Evolutionary conservation across 2,329 filamentous ascomycete genomes (phyloP).

Genomic region (Coniochaeta prunicola): DNA sequence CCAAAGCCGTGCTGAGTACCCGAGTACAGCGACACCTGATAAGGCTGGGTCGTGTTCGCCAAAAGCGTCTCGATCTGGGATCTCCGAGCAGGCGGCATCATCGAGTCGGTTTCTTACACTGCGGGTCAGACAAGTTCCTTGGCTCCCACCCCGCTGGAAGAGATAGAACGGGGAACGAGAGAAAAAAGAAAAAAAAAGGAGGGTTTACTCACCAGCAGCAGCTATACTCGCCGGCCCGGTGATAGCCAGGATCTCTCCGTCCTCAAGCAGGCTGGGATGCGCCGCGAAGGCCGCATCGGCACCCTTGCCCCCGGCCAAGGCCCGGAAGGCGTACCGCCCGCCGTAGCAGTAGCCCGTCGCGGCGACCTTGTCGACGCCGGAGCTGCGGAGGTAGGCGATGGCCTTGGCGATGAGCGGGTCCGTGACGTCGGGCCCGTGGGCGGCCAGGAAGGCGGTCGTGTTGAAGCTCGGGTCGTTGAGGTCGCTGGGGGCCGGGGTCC

Average conservation of each 20-base stretch:
- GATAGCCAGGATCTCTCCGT: slow-evolving; percentile 51
- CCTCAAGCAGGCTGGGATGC: slow-evolving; percentile 55
- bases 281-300: slow-evolving; percentile 55
- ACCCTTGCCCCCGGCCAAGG: slow-evolving; percentile 40
- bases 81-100: slow-evolving; percentile 51
- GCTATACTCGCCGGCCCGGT: slow-evolving; percentile 52
- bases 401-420: slow-evolving; percentile 39
- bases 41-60: slow-evolving; percentile 42
- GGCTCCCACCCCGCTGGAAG: no score
- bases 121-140: background rate
- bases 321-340: slow-evolving; percentile 48
- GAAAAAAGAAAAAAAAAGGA: no score
- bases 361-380: slow-evolving; percentile 45
- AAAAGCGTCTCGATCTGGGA: slow-evolving; percentile 54
- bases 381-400: slow-evolving; percentile 37
- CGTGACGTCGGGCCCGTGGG: slow-evolving; percentile 30
- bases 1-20: slow-evolving; percentile 68
- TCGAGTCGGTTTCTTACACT: slow-evolving; percentile 44
- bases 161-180: no score
- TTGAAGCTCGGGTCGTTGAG: slow-evolving; percentile 30
- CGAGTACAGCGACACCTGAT: slow-evolving; percentile 64
- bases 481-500: slow-evolving; percentile 39
- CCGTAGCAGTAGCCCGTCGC: slow-evolving; percentile 61
- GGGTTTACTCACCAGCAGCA: slow-evolving; percentile 48
- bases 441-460: slow-evolving; percentile 29